These are phyloP conservation scores for Hydnum rufescens DNA, from an alignment of 768 basidiomycete genomes.

Conservation along the genomic window DNA sequence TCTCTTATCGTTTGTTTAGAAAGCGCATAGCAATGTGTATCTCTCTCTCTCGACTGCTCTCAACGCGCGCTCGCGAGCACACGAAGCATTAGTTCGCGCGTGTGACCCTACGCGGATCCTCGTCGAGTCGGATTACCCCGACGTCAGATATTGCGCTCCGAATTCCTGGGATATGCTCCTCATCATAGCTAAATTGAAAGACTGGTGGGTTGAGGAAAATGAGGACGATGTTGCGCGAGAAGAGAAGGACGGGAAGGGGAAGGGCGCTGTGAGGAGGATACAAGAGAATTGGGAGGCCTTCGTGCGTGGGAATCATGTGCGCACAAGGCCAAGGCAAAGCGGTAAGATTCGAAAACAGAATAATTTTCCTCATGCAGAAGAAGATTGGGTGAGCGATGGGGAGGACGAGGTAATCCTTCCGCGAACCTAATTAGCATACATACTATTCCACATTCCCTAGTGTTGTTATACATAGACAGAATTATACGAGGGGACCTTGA, in stretches of 20 bases:
- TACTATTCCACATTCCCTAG: too few species aligned
- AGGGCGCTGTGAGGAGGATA: conserved; percentile 48
- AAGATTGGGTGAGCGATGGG: not conserved
- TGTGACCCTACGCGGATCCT: conserved; percentile 52
- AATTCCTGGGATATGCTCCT: conserved; percentile 62
- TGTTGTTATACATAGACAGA: too few species aligned
- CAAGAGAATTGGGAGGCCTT: conserved; percentile 57
- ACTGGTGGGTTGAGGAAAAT: conserved; percentile 48
- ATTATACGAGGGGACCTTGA: too few species aligned
- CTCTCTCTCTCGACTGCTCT: conserved; percentile 77
- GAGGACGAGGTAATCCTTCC: not conserved
- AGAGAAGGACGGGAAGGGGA: conserved; percentile 13
- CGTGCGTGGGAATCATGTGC: conserved; percentile 26
- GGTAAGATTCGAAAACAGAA: not conserved
- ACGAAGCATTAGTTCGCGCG: conserved; percentile 40
- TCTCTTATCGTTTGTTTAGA: conserved; percentile 23
- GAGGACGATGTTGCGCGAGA: conserved; percentile 18
- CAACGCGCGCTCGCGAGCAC: conserved; percentile 48
- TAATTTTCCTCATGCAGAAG: not conserved
- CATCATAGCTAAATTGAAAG: conserved; percentile 51
- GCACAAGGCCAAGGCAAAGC: not conserved
- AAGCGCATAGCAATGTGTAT: conserved; percentile 54
- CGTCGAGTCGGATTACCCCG: conserved; percentile 70
- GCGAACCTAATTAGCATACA: too few species aligned
- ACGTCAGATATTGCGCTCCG: conserved; percentile 34